Conservation (phyloP, 2,329 filamentous ascomycete species). For the Aureobasidium lini region DNA sequence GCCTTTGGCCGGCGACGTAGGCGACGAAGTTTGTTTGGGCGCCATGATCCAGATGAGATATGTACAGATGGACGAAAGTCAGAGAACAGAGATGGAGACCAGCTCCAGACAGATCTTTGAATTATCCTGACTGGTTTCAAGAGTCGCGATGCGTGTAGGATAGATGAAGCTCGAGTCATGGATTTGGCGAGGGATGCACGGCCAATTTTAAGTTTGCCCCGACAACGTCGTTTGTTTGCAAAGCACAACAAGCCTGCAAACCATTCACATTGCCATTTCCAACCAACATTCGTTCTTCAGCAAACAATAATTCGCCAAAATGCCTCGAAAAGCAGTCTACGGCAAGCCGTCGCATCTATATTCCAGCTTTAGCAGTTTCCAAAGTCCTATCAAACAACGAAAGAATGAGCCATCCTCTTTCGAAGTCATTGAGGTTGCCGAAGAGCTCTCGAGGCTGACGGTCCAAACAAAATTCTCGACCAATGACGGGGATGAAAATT, state of each 20-base stretch:
- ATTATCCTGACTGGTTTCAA: not conserved
- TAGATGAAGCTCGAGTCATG: conserved; percentile 12
- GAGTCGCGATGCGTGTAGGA: not conserved
- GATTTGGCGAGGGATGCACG: not conserved
- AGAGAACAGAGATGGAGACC: not conserved
- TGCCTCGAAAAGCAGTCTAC: conserved; percentile 32
- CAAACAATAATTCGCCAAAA: conserved; percentile 13
- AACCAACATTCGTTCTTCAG: not conserved
- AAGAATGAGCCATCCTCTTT: conserved; percentile 5
- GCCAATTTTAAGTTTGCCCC: conserved; percentile 1
- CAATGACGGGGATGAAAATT: not conserved
- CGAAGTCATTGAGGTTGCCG: conserved; percentile 21
- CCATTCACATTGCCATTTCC: not conserved
- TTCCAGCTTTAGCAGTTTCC: conserved; percentile 20
- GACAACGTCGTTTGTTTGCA: conserved; percentile 13
- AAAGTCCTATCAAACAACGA: conserved; percentile 20
- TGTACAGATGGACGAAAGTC: not conserved
- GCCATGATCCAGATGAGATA: not conserved
- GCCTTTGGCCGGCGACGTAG: not conserved
- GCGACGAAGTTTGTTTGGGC: not conserved
- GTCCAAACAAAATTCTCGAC: conserved; percentile 3
- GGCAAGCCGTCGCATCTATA: conserved; percentile 30
- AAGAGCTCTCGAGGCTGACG: conserved; percentile 23
- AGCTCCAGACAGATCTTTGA: not conserved
- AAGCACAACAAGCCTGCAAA: conserved; percentile 3